Conservation (phyloP, 2,329 filamentous ascomycete species). For the Fusarium drepaniforme region DNA sequence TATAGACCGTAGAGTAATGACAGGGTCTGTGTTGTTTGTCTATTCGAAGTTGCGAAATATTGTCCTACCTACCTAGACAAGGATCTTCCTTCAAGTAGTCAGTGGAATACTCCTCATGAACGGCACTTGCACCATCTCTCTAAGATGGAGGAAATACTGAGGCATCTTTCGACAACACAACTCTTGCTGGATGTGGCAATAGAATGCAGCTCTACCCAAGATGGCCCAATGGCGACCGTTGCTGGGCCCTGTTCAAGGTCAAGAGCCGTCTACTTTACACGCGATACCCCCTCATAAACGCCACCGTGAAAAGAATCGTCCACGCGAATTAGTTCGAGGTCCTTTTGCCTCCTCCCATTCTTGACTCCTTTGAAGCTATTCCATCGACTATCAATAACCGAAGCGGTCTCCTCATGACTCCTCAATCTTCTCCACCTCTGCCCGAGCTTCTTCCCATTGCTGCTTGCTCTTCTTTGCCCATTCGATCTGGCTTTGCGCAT, state of each 20-base stretch:
- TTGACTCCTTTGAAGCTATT: constrained; percentile 16
- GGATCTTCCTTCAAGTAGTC: no score
- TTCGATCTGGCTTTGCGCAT: constrained; percentile 92
- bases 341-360: constrained; percentile 19
- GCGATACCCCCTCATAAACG: constrained; percentile 12
- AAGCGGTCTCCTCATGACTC: constrained; percentile 56
- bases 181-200: constrained; percentile 1
- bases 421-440: constrained; percentile 90
- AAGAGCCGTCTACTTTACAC: constrained; percentile 10
- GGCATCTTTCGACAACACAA: background rate
- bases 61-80: background rate
- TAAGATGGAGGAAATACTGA: background rate
- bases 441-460: constrained; percentile 91
- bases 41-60: background rate
- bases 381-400: constrained; percentile 7
- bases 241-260: constrained; percentile 3
- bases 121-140: background rate
- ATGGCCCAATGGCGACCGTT: background rate
- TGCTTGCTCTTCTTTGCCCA: constrained; percentile 93
- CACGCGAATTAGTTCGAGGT: constrained; percentile 34
- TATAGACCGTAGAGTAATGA: background rate
- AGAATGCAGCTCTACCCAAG: background rate
- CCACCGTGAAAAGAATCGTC: constrained; percentile 11
- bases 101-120: background rate
- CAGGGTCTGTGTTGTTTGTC: no score